Evolutionary conservation across 331 rosid species (phyloP), one percentile per base, ranked within the genome.

Genomic region (Acacia concinna): DNA sequence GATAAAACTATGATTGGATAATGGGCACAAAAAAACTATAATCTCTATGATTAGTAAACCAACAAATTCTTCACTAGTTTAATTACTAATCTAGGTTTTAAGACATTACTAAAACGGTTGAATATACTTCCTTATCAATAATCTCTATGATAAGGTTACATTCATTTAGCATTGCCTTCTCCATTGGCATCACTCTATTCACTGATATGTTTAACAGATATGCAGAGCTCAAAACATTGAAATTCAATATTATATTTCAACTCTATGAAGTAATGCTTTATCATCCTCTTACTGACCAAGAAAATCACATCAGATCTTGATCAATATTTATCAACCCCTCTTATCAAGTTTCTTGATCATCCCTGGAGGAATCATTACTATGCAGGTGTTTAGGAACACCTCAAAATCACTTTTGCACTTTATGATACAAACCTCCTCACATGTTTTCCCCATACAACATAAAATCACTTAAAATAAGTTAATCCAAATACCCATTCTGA

Each of bases 221-320:
- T 54, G 21, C 8, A 8, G 1, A 54, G 13, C 44, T 51, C 9
- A 40, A 40, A 40, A 40, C 44, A 40, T 8, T 40, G 44, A 9
- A 40, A 57, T 23, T 57, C 32, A 57, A 57, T 57, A 57, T 10
- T 25, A 28, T n/a, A n/a, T n/a, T n/a, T n/a, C 63, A 9, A 9
- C 15, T 9, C 74, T 13, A 62, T 57, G 23, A 78, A 71, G 77
- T n/a, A 57, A 21, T 20, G 31, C 27, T 60, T 23, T 15, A 68
- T 68, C 38, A 72, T 44, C 80, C 74, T 40, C 41, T 8, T 44
- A 34, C 47, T 31, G 30, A 68, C 66, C 65, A 47, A 38, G 67
- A 70, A 52, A 52, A 43, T 69, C 44, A 37, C 63, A 43, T 71
- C 37, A 72, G 68, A 27, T 18, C 76, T 6, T 81, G 73, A 52